These are phyloP conservation scores for Petunia hybrid DNA, from an alignment of 305 asterid genomes.

Conservation along the genomic window DNA sequence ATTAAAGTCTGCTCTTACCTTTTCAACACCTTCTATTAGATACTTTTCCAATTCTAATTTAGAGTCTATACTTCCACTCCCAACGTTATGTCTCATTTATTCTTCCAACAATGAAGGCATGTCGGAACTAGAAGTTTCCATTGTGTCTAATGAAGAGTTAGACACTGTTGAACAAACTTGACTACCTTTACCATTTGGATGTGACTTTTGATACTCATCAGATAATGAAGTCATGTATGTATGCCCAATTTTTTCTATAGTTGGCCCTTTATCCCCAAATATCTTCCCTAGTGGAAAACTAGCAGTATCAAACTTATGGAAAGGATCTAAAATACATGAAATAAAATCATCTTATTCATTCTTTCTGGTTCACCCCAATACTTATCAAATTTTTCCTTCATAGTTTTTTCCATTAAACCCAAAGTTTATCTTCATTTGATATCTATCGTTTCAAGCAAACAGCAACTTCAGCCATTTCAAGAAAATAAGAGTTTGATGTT, in stretches of 20 bases:
- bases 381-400: constrained; percentile 22
- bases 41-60: not conserved
- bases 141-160: too few species aligned
- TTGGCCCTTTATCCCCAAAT: not conserved
- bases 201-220: not conserved
- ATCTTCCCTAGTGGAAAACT: not conserved
- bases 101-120: not conserved
- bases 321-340: constrained; percentile 5
- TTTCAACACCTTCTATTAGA: not conserved
- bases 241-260: too few species aligned
- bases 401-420: not conserved
- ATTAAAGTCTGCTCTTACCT: not conserved
- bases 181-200: too few species aligned
- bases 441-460: not conserved
- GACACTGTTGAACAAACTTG: not conserved
- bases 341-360: constrained; percentile 19
- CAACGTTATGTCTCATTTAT: not conserved
- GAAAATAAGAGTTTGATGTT: constrained; percentile 21
- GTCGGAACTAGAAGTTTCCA: too few species aligned
- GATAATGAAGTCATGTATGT: not conserved
- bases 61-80: not conserved
- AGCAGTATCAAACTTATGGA: not conserved
- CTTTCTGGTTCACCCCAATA: not conserved
- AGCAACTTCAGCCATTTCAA: constrained; percentile 13
- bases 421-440: not conserved